These are phyloP conservation scores for Umbelopsis sp. DNA, from an alignment of 371 early-diverging fungal genomes.

Conservation along the genomic window DNA sequence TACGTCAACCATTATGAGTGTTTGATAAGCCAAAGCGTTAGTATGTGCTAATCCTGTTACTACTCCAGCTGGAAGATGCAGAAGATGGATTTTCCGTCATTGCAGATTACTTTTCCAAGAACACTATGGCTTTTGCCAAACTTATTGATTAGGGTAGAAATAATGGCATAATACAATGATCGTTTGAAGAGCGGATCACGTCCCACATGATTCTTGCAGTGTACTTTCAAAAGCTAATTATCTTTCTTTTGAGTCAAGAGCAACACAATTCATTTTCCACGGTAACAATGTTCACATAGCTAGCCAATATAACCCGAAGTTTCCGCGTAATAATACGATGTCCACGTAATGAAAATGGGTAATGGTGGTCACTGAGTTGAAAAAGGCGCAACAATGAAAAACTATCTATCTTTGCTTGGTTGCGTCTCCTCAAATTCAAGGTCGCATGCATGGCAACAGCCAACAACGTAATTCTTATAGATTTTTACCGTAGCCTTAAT, in stretches of 20 bases:
- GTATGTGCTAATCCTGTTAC: not conserved
- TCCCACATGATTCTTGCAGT: too few species aligned
- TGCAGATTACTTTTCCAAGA: conserved; percentile 88
- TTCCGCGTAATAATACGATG: not conserved
- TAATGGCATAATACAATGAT: not conserved
- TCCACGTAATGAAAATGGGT: not conserved
- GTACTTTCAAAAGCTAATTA: too few species aligned
- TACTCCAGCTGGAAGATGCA: conserved; percentile 67
- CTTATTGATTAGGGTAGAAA: conserved; percentile 57
- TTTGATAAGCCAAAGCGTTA: not conserved
- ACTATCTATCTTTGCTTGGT: not conserved
- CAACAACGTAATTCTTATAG: conserved; percentile 4
- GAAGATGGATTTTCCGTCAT: conserved; percentile 86
- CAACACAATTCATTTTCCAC: too few species aligned
- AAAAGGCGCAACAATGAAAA: not conserved
- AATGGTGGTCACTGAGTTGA: not conserved
- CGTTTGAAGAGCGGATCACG: too few species aligned
- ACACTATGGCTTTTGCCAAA: conserved; percentile 79
- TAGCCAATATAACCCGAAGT: too few species aligned
- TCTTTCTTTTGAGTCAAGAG: too few species aligned
- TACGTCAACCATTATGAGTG: conserved; percentile 24
- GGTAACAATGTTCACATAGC: too few species aligned
- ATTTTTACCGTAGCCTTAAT: not conserved
- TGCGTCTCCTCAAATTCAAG: not conserved
- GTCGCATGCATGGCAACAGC: not conserved